phyloP scores from a whole-genome alignment of 2,329 filamentous ascomycete genomes.

The Sporothrix dimorphospora region DNA sequence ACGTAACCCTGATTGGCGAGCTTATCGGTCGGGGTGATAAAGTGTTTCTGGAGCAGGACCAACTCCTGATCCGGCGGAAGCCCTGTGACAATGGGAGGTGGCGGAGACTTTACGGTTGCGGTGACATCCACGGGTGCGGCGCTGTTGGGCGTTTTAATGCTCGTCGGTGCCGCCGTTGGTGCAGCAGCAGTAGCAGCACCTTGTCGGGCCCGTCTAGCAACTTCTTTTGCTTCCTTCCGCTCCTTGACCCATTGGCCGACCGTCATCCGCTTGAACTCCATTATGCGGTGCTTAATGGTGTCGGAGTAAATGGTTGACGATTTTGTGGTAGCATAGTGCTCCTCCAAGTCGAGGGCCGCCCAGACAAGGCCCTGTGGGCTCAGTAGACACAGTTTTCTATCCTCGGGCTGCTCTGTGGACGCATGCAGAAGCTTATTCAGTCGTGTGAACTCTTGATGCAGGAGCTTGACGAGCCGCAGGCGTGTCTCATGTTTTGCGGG shows the following conservation, averaged over 20 bases:
- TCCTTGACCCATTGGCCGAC: constrained; percentile 72
- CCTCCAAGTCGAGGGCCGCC: constrained; percentile 75
- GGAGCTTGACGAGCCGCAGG: constrained; percentile 60
- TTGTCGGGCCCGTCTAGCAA: constrained; percentile 36
- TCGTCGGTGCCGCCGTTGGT: neutral
- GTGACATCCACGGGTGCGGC: neutral
- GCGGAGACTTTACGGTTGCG: neutral
- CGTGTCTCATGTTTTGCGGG: constrained; percentile 62
- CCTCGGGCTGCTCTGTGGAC: constrained; percentile 47
- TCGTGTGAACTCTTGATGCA: constrained; percentile 67
- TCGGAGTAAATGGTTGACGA: constrained; percentile 73
- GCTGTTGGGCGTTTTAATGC: neutral
- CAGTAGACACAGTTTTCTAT: constrained; percentile 58
- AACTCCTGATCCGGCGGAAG: constrained; percentile 70
- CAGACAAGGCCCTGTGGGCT: constrained; percentile 69
- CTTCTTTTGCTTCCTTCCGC: constrained; percentile 42
- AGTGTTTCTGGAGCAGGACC: constrained; percentile 56
- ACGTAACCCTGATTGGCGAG: constrained; percentile 79
- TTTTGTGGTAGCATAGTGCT: constrained; percentile 69
- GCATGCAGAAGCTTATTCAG: constrained; percentile 67
- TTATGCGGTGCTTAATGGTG: constrained; percentile 79
- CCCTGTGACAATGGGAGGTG: constrained; percentile 63
- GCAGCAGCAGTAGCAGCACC: neutral
- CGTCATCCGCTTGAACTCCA: constrained; percentile 75
- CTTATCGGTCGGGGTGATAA: constrained; percentile 65